phyloP scores from a whole-genome alignment of 176 grass and related monocot species.

The Otatea glauca region DNA sequence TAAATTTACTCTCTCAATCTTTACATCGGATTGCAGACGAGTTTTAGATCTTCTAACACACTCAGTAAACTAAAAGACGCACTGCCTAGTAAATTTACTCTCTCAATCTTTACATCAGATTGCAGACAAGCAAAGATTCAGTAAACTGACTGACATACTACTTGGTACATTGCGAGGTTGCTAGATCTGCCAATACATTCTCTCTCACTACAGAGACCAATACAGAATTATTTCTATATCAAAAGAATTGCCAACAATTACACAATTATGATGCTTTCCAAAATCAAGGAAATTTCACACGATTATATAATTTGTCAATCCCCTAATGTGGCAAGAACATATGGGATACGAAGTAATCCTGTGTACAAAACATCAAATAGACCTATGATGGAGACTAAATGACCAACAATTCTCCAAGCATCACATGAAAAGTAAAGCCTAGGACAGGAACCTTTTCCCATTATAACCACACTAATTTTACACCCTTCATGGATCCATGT shows the following conservation, averaged over 20 bases:
- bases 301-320: background rate
- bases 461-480: background rate
- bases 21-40: no score
- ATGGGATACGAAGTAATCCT: background rate
- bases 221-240: background rate
- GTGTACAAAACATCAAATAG: background rate
- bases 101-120: no score
- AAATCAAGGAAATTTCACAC: background rate
- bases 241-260: constrained; percentile 1
- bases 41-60: no score
- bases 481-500: background rate
- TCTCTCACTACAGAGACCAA: no score
- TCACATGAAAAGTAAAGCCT: constrained; percentile 12
- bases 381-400: background rate
- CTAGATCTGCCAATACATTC: no score
- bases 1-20: no score
- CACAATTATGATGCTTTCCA: background rate
- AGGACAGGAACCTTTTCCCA: background rate
- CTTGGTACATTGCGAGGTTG: no score
- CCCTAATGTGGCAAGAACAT: constrained; percentile 8
- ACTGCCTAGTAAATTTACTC: no score
- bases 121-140: no score
- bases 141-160: no score
- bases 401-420: background rate
- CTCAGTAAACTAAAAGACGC: no score